phyloP scores from a whole-genome alignment of 805 yeast genomes.

The Cyberlindnera japonica region DNA sequence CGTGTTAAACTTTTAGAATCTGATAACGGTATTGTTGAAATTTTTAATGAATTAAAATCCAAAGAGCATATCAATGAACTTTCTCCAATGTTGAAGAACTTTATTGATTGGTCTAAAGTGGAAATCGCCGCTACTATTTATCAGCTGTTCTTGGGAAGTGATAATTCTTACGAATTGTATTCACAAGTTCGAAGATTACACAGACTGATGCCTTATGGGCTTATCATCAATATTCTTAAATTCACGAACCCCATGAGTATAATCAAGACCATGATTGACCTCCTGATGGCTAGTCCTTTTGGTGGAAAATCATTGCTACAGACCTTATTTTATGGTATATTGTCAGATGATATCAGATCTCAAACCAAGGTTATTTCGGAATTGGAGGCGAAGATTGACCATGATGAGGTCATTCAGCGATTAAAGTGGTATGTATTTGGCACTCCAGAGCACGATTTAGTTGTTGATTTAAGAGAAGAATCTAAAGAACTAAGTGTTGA shows the following conservation, averaged over 20 bases:
- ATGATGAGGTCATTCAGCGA: conserved; percentile 26
- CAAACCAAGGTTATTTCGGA: conserved; percentile 51
- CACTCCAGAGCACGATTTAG: conserved; percentile 31
- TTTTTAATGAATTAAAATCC: conserved; percentile 64
- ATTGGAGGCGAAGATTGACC: conserved; percentile 38
- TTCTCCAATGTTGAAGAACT: conserved; percentile 62
- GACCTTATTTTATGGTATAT: conserved; percentile 63
- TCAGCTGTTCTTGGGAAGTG: conserved; percentile 75
- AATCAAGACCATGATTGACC: conserved; percentile 72
- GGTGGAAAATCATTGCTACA: conserved; percentile 69
- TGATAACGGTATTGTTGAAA: conserved; percentile 50
- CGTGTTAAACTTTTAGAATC: conserved; percentile 49
- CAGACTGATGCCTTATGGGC: conserved; percentile 70
- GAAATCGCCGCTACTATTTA: conserved; percentile 83
- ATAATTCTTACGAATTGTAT: conserved; percentile 72
- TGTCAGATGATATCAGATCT: conserved; percentile 70
- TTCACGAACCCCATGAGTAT: conserved; percentile 86
- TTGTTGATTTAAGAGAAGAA: conserved; percentile 26
- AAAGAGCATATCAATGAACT: conserved; percentile 51
- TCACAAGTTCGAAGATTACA: conserved; percentile 71
- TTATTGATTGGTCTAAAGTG: conserved; percentile 78
- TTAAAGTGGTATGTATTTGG: conserved; percentile 32
- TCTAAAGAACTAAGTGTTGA: conserved; percentile 21
- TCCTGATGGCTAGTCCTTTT: conserved; percentile 77
- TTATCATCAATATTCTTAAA: conserved; percentile 72